Evolutionary conservation across 169 alveolate species (phyloP).

Genomic region (Plasmodium coatneyi): DNA sequence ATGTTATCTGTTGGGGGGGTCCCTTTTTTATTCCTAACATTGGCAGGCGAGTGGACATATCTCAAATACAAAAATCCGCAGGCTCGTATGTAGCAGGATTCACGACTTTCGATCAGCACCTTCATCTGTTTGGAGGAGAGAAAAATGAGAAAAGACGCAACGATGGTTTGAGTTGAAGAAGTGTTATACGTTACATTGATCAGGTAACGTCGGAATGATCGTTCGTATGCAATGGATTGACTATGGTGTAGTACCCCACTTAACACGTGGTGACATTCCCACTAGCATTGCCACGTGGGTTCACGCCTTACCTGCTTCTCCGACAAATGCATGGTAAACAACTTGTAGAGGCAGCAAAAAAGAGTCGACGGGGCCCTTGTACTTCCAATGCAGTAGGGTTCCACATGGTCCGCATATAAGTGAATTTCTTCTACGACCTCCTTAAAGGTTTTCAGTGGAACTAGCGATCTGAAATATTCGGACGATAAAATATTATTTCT

Average conservation of each 20-base stretch:
- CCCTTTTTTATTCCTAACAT: slow-evolving; percentile 7
- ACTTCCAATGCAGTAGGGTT: slow-evolving; percentile 85
- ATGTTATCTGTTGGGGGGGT: neutral
- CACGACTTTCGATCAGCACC: slow-evolving; percentile 21
- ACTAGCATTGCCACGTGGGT: neutral
- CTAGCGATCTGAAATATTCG: slow-evolving; percentile 82
- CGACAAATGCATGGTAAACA: slow-evolving; percentile 80
- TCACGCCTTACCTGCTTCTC: slow-evolving; percentile 79
- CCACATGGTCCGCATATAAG: slow-evolving; percentile 84
- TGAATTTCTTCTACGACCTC: slow-evolving; percentile 81
- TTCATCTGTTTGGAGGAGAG: slow-evolving; percentile 10
- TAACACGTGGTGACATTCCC: neutral
- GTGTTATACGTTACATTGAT: neutral
- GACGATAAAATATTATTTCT: slow-evolving; percentile 83
- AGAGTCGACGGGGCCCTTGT: slow-evolving; percentile 85
- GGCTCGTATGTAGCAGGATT: slow-evolving; percentile 59
- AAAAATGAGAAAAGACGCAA: neutral
- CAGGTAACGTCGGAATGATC: neutral
- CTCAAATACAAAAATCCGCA: slow-evolving; percentile 65
- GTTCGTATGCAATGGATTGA: neutral
- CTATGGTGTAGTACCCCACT: neutral
- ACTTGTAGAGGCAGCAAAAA: slow-evolving; percentile 83
- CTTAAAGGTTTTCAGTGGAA: slow-evolving; percentile 75
- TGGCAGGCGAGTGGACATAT: slow-evolving; percentile 61
- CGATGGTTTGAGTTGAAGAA: neutral